Conservation (phyloP, 2,329 filamentous ascomycete species). For the Microsporum audouinii region DNA sequence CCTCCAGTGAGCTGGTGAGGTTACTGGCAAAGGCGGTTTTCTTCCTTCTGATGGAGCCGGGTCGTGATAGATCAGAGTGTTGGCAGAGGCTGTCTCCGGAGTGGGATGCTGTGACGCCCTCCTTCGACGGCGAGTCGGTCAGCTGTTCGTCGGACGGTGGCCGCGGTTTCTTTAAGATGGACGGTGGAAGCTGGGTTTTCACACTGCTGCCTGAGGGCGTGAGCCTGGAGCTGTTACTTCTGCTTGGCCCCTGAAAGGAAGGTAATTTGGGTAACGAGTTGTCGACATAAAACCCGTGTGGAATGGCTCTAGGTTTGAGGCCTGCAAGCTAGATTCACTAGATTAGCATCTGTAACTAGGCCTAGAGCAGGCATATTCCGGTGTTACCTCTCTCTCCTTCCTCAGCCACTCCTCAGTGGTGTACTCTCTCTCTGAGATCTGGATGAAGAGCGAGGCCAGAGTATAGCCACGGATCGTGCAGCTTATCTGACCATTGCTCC, state of each 20-base stretch:
- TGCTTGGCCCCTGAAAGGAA: conserved; percentile 4
- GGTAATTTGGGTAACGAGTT: background rate
- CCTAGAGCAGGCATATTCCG: background rate
- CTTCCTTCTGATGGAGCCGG: background rate
- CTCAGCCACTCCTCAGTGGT: conserved; percentile 7
- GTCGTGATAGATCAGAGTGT: background rate
- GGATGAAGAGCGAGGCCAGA: conserved; percentile 34
- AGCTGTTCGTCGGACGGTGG: conserved; percentile 22
- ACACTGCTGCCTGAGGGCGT: conserved; percentile 7
- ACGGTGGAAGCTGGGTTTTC: conserved; percentile 20
- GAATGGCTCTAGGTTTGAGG: background rate
- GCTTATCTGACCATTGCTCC: conserved; percentile 32
- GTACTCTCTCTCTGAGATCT: conserved; percentile 30
- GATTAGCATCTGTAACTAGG: background rate
- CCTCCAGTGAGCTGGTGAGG: conserved; percentile 2
- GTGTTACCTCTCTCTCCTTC: conserved; percentile 12
- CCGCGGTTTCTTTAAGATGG: conserved; percentile 32
- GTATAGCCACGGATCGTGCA: conserved; percentile 28
- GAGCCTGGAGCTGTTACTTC: background rate
- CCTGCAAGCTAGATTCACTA: background rate
- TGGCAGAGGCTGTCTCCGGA: background rate
- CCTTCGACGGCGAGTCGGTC: conserved; percentile 16
- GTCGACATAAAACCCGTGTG: background rate
- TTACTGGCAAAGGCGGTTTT: conserved; percentile 11
- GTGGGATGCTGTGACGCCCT: background rate